Evolutionary conservation across 768 basidiomycete species (phyloP), one percentile per base, ranked within the genome.

Genomic region (Lactifluus subvellereus): DNA sequence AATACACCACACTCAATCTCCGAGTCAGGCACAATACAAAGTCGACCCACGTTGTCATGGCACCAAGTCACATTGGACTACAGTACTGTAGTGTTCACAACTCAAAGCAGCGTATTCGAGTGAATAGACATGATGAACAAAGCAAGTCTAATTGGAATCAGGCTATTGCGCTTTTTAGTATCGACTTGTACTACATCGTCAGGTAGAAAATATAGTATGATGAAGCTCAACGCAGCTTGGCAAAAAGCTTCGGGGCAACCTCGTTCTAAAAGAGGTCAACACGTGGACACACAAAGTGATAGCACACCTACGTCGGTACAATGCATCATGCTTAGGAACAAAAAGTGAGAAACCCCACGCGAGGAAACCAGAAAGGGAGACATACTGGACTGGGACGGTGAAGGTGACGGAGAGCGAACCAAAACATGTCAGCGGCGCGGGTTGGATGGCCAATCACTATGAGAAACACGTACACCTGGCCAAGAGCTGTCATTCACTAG

Each of bases 211-310:
- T 40, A 18, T 40, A 20, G 35, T 33, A 55, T 30, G 50, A 47
- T 22, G 13, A 37, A 5, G 18, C 50, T 68, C 77, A 85, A 69
- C 78, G 81, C 50, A 95, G 82, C 77, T 91, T 89, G 73, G 82
- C 73, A 78, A 92, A 94, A 53, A 96, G 77, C 76, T 87, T 91
- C 70, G 92, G 90, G 60, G 85, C 91, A 65, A 84, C 82, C 68
- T 82, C 79, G 67, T 74, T 77, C 79, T 75, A 67, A 35, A 35
- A 5, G 52, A 63, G 11, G 48, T 59, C 69, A 60, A 60, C 20
- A 40, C 42, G 10, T 4, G 38, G 48, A 22, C 2, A 20, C 32
- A 51, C 48, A 8, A 27, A 35, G 57, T 30, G 37, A 27, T 6
- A 35, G 32, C 43, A 79, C 88, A 61, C 63, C 27, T 77, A 92